These are phyloP conservation scores for Halenospora varia DNA, from an alignment of 495 filamentous ascomycete species.

Conservation along the genomic window DNA sequence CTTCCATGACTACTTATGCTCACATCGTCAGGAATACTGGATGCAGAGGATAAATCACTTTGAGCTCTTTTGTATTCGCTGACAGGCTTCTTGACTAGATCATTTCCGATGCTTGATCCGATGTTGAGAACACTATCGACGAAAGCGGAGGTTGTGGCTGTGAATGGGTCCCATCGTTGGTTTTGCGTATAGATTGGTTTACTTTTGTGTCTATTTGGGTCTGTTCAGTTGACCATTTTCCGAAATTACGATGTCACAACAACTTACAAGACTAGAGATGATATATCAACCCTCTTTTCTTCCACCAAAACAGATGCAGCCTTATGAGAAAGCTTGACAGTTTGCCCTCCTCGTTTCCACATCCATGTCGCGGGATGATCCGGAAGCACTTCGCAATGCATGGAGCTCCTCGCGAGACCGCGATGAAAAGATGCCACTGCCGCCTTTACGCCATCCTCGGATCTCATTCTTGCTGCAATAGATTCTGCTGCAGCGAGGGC, in stretches of 20 bases:
- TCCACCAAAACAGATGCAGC: slow-evolving; percentile 12
- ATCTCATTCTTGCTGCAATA: slow-evolving; percentile 13
- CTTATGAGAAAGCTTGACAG: slow-evolving; percentile 12
- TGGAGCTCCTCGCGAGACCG: slow-evolving; percentile 7
- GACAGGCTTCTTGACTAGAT: not conserved
- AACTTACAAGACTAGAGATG: slow-evolving; percentile 5
- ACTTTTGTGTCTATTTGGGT: slow-evolving; percentile 18
- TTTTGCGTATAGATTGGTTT: slow-evolving; percentile 33
- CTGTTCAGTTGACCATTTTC: not conserved
- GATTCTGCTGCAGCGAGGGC: slow-evolving; percentile 5
- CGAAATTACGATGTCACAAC: not conserved
- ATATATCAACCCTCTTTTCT: slow-evolving; percentile 9
- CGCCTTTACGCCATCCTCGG: slow-evolving; percentile 12
- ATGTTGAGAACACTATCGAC: slow-evolving; percentile 1
- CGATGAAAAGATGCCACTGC: slow-evolving; percentile 20
- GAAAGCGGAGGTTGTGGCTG: slow-evolving; percentile 11
- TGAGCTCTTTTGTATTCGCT: slow-evolving; percentile 1
- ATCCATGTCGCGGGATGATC: slow-evolving; percentile 23
- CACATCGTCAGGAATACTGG: not conserved
- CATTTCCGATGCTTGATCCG: not conserved
- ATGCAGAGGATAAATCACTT: not conserved
- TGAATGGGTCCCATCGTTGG: slow-evolving; percentile 39
- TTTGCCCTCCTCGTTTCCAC: slow-evolving; percentile 2
- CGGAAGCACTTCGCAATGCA: slow-evolving; percentile 29
- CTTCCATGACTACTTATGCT: not conserved